Base-by-base conservation (phyloP, 2,329 filamentous ascomycete species). In the Lecanoromycetidae sp. region DNA sequence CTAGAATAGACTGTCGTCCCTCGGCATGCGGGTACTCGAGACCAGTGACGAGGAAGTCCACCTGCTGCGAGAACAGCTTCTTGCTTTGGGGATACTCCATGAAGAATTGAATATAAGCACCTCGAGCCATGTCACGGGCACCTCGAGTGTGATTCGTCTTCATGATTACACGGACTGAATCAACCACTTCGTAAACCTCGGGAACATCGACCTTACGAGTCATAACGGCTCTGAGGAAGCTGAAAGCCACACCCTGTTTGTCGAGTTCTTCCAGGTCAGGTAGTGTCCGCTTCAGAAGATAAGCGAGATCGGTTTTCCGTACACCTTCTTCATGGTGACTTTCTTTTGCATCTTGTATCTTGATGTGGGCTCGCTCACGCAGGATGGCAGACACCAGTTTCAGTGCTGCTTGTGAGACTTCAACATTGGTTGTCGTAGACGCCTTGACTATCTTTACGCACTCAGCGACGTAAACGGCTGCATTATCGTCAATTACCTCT, bases 81-180 rank as follows among this genome's bases (percentile, higher is more conserved):
- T 87, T 88, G 58, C 84, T 87, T 62, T 96, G 91, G 0, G 91
- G 90, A 59, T 95, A 98, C 45, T 95, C 87, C 55, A 88, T 79
- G 47, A 98, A 70, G 66, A 98, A 98, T 56, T 95, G 87, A 63
- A 94, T 83, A 64, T 93, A 98, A 12, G 87, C 83, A 17, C 87
- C 87, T 48, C 91, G 76, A 12, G 90, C 88, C 30, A 94, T 71
- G 61, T 95, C 87, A 44, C 91, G 78, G 2, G 90, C 90, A 54
- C 84, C 80, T 56, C 84, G 83, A 56, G 93, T 88, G 53, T 94
- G 86, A 60, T 96, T 96, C 36, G 84, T 94, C 48, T 98, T 84
- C 88, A 96, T 96, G 62, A 95, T 83, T 3, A 77, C 81, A 38
- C 87, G 86, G 25, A 94, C 82, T 57, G 87, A 81, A 61, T 98